Percentiles rank a stretch among this genome's conserved stretches.
Conservation (phyloP, 192 early-diverging fungal species). For the Gorgonomyces haynaldii region DNA sequence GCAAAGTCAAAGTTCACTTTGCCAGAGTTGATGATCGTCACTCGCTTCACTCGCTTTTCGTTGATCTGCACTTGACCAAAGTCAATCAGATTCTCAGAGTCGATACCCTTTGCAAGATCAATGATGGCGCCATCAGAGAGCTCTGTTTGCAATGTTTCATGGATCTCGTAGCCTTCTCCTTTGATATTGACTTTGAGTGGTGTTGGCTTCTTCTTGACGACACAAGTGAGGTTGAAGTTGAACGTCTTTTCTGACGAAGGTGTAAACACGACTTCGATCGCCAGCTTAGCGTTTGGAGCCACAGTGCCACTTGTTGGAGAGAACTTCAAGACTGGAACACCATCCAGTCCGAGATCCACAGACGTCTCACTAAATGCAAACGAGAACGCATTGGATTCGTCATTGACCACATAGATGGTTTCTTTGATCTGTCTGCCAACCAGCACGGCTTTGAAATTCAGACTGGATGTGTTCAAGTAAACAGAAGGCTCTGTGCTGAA, state of each 20-base stretch:
- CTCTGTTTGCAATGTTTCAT: conserved; percentile 38
- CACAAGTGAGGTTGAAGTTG: conserved; percentile 48
- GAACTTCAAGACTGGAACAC: conserved; percentile 30
- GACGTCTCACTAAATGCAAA: conserved; percentile 45
- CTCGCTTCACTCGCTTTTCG: conserved; percentile 37
- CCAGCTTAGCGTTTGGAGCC: conserved; percentile 27
- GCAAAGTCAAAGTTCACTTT: conserved; percentile 47
- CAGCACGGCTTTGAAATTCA: conserved; percentile 50
- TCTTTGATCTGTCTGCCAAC: conserved; percentile 45
- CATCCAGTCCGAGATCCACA: conserved; percentile 22
- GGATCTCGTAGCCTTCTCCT: conserved; percentile 50
- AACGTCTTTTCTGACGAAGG: conserved; percentile 45
- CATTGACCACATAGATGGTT: conserved; percentile 39
- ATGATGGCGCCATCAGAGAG: conserved; percentile 30
- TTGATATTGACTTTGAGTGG: conserved; percentile 49
- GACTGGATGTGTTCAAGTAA: conserved; percentile 33
- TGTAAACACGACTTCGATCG: conserved; percentile 38
- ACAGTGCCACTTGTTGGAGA: conserved; percentile 32
- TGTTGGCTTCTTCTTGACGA: conserved; percentile 42
- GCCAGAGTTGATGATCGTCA: conserved; percentile 43
- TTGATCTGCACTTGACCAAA: conserved; percentile 47
- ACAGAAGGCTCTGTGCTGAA: conserved; percentile 45
- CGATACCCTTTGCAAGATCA: conserved; percentile 18
- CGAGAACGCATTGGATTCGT: conserved; percentile 36
- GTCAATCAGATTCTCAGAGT: conserved; percentile 33